Evolutionary conservation across 805 yeast species (phyloP), one percentile per base, ranked within the genome.

Genomic region (Maudiozyma serrabonitensis): DNA sequence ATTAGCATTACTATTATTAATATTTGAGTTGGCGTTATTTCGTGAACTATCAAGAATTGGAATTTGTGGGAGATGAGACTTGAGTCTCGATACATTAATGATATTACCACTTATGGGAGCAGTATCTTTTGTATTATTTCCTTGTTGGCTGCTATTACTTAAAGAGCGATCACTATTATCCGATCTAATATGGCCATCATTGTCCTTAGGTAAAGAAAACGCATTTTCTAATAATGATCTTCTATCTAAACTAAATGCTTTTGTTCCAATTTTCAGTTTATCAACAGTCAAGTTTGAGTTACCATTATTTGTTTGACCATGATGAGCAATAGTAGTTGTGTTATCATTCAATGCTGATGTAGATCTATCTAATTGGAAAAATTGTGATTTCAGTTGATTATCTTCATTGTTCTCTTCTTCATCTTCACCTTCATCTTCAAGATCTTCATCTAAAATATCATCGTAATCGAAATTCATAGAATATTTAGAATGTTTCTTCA

Each of bases 351-450:
- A 4, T 12, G 15, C 25, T 19, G 46, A 18, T 13, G 40, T 40
- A 18, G 46, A 35, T 35, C 38, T 37, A 41, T 57, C 54, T 21
- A 60, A 40, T 39, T 59, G 60, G 41, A 60, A 59, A 49, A 62
- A 62, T 40, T 56, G 55, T 1, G 61, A 56, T 23, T 53, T 55
- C 28, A 57, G 38, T 31, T 57, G 50, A 31, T 54, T 54, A 35
- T 57, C 57, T 9, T 54, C 62, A 41, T 25, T 25, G 9, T 13
- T n/a, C 15, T 41, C 43, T 40, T 57, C 63, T 6, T 62, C 64
- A 19, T 63, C 66, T 12, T 61, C 66, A 13, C 58, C 66, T 18
- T 63, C 67, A 21, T 65, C 69, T 15, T 64, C 69, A 34, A 63
- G 67, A 35, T 61, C 66, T 18, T 64, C 65, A 19, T 62, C 66